Conservation (phyloP, 2,329 filamentous ascomycete species). For the Pseudocercospora musae region DNA sequence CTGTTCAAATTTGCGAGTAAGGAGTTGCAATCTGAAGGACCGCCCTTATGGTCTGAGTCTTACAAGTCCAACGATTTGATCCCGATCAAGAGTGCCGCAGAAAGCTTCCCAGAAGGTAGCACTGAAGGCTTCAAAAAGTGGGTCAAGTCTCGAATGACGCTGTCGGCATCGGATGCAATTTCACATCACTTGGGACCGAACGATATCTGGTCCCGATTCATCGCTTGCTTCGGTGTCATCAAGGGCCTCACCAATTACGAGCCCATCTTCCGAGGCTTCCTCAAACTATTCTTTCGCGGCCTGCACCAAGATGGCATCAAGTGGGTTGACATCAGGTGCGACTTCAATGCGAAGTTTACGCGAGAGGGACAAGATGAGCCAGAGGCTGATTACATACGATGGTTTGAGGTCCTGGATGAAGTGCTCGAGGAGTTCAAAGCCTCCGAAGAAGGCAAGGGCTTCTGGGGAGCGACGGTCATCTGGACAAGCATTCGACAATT, state of each 20-base stretch:
- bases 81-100: slow-evolving; percentile 60
- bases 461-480: slow-evolving; percentile 83
- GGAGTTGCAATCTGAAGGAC: slow-evolving; percentile 39
- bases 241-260: slow-evolving; percentile 81
- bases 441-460: slow-evolving; percentile 66
- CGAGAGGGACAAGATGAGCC: slow-evolving; percentile 61
- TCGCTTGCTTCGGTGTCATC: slow-evolving; percentile 70
- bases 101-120: slow-evolving; percentile 71
- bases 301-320: slow-evolving; percentile 77
- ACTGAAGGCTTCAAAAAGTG: slow-evolving; percentile 70
- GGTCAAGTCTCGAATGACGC: slow-evolving; percentile 69
- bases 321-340: slow-evolving; percentile 79
- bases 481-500: slow-evolving; percentile 72
- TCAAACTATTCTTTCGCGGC: slow-evolving; percentile 67
- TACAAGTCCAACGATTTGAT: slow-evolving; percentile 62
- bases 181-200: slow-evolving; percentile 80
- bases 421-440: slow-evolving; percentile 73
- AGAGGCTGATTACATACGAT: slow-evolving; percentile 64
- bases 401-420: slow-evolving; percentile 72
- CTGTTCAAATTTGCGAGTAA: slow-evolving; percentile 56
- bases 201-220: slow-evolving; percentile 81
- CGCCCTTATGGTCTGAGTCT: slow-evolving; percentile 58
- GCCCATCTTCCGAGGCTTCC: slow-evolving; percentile 76
- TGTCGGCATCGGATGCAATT: slow-evolving; percentile 69
- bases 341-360: slow-evolving; percentile 70